Evolutionary conservation across 441 rosid species (phyloP), one percentile per base, ranked within the genome.

Genomic region (Pelargonium citronellum): DNA sequence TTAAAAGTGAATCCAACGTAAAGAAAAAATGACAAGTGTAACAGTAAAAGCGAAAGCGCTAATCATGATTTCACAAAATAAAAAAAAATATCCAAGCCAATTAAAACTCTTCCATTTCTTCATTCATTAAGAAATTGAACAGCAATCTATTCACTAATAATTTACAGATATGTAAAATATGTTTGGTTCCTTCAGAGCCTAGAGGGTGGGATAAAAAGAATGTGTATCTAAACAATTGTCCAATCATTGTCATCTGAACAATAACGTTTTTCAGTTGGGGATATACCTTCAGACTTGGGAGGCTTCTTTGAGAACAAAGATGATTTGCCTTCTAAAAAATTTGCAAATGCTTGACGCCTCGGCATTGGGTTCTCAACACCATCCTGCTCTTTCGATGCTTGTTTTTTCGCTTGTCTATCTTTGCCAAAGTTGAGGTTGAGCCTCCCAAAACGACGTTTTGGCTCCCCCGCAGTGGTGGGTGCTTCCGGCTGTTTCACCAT

Each of bases 271-370:
- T 69, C 77, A 4, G 67, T 67, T 1, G 15, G 61, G 7, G 78
- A 13, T 71, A 72, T 17, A 39, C 60, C 71, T 63, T 84, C 85
- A 66, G 83, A 84, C 78, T 70, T 83, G 4, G 89, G 89, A 70
- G 91, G 83, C 75, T 72, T 82, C 75, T 86, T 89, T 5, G 82
- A 71, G 68, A 89, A 86, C 68, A 87, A 69, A 66, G 88, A 87
- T 34, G 95, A 84, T 74, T 84, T 89, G 66, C 84, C 81, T 69
- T 88, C 90, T 49, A 90, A 90, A 75, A 86, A 80, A 71, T 71
- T 84, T 20, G 89, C 76, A 61, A 87, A 86, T 0, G 88, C 81
- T 70, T 87, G 91, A 2, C 82, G 81, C 30, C 73, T 71, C 1
- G 60, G 60, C 20, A 17, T 53, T 19, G 82, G 79, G 73, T 70